Evolutionary conservation across 176 grass and related monocot genomes (phyloP).

Genomic region (Triticum timopheevii): DNA sequence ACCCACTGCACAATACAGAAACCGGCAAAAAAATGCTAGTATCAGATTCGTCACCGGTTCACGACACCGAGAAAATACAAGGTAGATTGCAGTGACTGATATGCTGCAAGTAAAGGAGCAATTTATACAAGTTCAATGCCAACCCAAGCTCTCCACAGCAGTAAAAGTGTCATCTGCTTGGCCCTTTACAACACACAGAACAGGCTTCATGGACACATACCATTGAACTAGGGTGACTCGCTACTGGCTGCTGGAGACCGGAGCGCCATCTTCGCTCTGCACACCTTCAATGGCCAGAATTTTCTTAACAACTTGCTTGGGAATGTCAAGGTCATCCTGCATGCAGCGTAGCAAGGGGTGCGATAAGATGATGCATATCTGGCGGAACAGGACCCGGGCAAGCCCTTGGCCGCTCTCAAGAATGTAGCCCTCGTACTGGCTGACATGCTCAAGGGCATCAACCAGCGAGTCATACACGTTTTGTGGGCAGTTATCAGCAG

Average conservation of each 20-base stretch:
- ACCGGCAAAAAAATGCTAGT: not conserved
- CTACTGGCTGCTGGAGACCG: slow-evolving; percentile 49
- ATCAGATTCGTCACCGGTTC: not conserved
- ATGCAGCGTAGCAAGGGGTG: slow-evolving; percentile 76
- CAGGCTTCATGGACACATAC: slow-evolving; percentile 25
- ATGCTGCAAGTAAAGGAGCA: not conserved
- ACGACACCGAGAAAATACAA: not conserved
- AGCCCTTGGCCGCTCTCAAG: slow-evolving; percentile 85
- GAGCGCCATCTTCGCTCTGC: slow-evolving; percentile 39
- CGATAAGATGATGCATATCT: slow-evolving; percentile 68
- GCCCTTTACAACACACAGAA: slow-evolving; percentile 23
- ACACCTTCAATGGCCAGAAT: slow-evolving; percentile 26
- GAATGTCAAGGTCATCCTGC: slow-evolving; percentile 92
- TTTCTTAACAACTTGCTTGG: slow-evolving; percentile 66
- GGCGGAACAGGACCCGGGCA: slow-evolving; percentile 67
- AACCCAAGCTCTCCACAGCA: not conserved
- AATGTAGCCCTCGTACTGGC: slow-evolving; percentile 90
- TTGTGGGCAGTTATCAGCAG: slow-evolving; percentile 79
- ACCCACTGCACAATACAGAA: not conserved
- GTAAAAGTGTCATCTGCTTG: slow-evolving; percentile 1
- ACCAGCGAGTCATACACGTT: slow-evolving; percentile 84
- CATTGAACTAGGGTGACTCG: slow-evolving; percentile 21
- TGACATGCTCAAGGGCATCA: slow-evolving; percentile 85
- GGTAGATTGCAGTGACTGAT: not conserved
- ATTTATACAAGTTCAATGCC: slow-evolving; percentile 15